Evolutionary conservation across 2,329 filamentous ascomycete genomes (phyloP).

Genomic region (Trichoderma koningii): DNA sequence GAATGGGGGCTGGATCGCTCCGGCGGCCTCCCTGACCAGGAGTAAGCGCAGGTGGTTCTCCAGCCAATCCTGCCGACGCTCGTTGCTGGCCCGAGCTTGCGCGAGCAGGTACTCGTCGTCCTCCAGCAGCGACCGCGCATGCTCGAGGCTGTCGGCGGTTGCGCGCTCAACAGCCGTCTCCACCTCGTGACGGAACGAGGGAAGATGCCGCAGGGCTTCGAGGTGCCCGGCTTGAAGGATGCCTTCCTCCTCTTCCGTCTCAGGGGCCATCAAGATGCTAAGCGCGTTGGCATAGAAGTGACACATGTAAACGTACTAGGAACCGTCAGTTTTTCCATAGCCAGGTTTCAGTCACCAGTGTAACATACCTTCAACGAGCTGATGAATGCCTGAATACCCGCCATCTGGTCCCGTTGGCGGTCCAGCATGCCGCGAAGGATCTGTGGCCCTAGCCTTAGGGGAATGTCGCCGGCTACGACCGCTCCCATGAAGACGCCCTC

Average conservation of each 20-base stretch:
- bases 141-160: constrained; percentile 47
- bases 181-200: constrained; percentile 65
- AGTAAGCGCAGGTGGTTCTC: constrained; percentile 52
- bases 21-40: constrained; percentile 48
- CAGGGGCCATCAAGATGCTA: constrained; percentile 58
- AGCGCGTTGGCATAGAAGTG: constrained; percentile 80
- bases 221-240: constrained; percentile 61
- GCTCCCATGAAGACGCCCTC: constrained; percentile 70
- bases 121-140: constrained; percentile 55
- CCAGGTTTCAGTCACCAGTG: not conserved
- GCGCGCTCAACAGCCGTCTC: constrained; percentile 51
- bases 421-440: constrained; percentile 66
- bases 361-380: constrained; percentile 64
- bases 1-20: constrained; percentile 46
- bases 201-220: constrained; percentile 66
- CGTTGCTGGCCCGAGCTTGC: constrained; percentile 41
- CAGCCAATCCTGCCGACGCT: constrained; percentile 42
- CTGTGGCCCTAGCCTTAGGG: constrained; percentile 63
- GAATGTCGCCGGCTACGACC: constrained; percentile 58
- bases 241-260: constrained; percentile 33
- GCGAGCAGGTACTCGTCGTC: constrained; percentile 58
- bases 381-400: constrained; percentile 72
- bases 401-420: constrained; percentile 74
- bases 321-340: not conserved
- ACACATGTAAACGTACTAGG: constrained; percentile 81